Evolutionary conservation across 768 basidiomycete species (phyloP).

Genomic region (Tulasnella sp.): DNA sequence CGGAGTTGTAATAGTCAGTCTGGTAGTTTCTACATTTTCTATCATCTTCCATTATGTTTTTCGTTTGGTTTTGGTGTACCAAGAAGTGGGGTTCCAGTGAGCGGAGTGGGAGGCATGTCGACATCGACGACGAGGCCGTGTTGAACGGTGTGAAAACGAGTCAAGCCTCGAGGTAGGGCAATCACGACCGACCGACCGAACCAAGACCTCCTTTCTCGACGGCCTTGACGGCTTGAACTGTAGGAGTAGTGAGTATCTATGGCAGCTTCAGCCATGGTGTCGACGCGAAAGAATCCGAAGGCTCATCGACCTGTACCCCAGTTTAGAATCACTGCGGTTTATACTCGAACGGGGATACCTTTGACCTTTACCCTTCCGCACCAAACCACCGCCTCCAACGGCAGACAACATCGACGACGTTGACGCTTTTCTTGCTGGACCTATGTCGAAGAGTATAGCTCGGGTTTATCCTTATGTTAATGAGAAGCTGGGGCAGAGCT

Average conservation of each 20-base stretch:
- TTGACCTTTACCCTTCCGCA: background rate
- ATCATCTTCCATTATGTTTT: constrained; percentile 1
- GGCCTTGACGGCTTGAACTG: background rate
- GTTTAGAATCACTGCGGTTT: constrained; percentile 2
- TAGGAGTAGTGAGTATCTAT: background rate
- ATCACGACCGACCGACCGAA: background rate
- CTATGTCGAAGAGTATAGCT: constrained; percentile 46
- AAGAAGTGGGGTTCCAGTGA: background rate
- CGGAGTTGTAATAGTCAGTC: constrained; percentile 32
- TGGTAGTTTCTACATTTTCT: background rate
- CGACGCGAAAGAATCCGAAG: background rate
- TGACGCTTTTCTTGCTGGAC: background rate
- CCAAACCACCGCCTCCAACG: background rate
- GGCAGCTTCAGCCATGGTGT: background rate
- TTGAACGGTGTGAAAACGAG: constrained; percentile 20
- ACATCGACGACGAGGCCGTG: background rate
- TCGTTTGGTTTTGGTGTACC: constrained; percentile 2
- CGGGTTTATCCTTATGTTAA: constrained; percentile 63
- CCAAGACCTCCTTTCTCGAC: background rate
- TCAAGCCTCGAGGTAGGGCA: constrained; percentile 13
- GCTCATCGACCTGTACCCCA: background rate
- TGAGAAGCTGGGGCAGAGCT: constrained; percentile 57
- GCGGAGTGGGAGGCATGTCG: constrained; percentile 4
- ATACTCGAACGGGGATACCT: background rate
- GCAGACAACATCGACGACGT: background rate